Percentiles rank a stretch among this genome's conserved stretches.
Evolutionary conservation across 345 rosid species (phyloP).

Genomic region (Salix udensis): DNA sequence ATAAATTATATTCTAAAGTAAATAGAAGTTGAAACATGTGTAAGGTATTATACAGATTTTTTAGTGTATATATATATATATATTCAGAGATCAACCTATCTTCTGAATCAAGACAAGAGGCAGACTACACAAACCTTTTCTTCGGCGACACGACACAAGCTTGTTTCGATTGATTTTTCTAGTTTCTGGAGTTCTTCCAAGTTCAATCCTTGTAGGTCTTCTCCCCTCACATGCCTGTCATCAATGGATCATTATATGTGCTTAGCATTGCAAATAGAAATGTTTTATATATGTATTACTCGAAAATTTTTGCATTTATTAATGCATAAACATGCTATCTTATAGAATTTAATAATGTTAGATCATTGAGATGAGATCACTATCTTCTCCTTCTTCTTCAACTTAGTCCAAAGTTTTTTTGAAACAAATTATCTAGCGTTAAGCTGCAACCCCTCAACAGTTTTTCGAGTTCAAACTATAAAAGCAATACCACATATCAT

Average conservation of each 20-base stretch:
- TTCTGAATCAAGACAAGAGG: background rate
- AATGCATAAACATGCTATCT: background rate
- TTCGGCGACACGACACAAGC: constrained; percentile 22
- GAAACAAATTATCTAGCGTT: background rate
- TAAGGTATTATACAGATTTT: background rate
- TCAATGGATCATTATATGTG: background rate
- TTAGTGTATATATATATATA: background rate
- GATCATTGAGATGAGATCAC: background rate
- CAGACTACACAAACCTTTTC: constrained; percentile 25
- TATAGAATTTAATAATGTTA: background rate
- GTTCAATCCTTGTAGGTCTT: constrained; percentile 31
- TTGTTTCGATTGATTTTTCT: constrained; percentile 20
- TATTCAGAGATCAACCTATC: background rate
- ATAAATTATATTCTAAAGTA: constrained; percentile 14
- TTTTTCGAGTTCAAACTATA: background rate
- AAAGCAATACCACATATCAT: background rate
- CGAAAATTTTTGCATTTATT: background rate
- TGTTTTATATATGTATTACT: background rate
- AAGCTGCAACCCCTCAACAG: background rate
- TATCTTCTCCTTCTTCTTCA: background rate
- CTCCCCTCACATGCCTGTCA: constrained; percentile 33
- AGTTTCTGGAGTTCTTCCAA: constrained; percentile 19
- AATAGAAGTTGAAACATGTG: background rate
- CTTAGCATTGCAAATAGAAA: background rate
- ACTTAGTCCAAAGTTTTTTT: background rate